Evolutionary conservation across 805 yeast species (phyloP).

Genomic region (Candida krabiensis): DNA sequence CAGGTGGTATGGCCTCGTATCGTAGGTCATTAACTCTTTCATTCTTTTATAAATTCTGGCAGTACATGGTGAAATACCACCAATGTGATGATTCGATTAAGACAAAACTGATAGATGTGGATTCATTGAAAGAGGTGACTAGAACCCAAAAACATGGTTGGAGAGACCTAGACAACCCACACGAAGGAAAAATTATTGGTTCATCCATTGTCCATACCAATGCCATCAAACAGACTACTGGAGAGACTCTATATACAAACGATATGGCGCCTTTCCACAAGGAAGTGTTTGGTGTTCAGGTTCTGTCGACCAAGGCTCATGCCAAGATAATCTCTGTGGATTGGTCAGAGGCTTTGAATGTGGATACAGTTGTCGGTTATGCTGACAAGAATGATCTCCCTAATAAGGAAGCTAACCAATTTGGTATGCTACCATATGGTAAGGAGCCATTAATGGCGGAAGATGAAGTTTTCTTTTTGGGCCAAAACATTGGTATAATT

Average conservation of each 20-base stretch:
- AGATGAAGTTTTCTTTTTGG: slow-evolving; percentile 39
- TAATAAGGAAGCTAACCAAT: slow-evolving; percentile 35
- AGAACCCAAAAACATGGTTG: slow-evolving; percentile 38
- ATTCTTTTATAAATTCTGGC: slow-evolving; percentile 45
- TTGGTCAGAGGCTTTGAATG: slow-evolving; percentile 35
- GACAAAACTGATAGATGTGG: slow-evolving; percentile 29
- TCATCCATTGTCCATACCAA: slow-evolving; percentile 43
- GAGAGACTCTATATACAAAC: slow-evolving; percentile 46
- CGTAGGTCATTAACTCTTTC: slow-evolving; percentile 44
- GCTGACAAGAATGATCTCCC: slow-evolving; percentile 42
- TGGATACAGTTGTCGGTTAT: slow-evolving; percentile 42
- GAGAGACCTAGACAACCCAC: slow-evolving; percentile 40
- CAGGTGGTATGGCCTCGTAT: slow-evolving; percentile 51
- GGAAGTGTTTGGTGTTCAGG: slow-evolving; percentile 44
- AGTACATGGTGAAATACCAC: slow-evolving; percentile 26
- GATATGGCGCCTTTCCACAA: slow-evolving; percentile 42
- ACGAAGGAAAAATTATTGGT: slow-evolving; percentile 39
- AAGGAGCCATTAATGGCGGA: slow-evolving; percentile 45
- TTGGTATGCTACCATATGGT: slow-evolving; percentile 43
- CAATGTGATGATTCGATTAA: slow-evolving; percentile 5
- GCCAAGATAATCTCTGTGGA: slow-evolving; percentile 44
- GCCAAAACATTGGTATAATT: slow-evolving; percentile 45
- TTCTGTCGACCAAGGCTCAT: slow-evolving; percentile 42
- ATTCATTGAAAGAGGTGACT: slow-evolving; percentile 35
- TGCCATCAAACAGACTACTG: slow-evolving; percentile 45